Conservation (phyloP, 1,284 basidiomycete species). For the Chondrostereum purpureum region DNA sequence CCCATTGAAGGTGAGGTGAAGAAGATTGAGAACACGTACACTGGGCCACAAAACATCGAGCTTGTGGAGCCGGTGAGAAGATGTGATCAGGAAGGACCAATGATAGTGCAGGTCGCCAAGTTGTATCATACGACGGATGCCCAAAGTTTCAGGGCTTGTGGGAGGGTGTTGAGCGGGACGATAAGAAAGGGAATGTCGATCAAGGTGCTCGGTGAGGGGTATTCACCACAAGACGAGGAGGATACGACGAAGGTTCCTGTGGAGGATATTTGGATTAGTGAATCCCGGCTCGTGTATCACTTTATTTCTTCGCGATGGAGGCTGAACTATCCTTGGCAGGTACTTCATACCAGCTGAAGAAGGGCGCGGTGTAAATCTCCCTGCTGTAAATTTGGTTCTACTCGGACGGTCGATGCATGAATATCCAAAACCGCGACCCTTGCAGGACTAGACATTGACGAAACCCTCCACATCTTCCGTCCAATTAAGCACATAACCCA, state of each 20-base stretch:
- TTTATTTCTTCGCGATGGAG: conserved; percentile 6
- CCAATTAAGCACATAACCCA: conserved; percentile 96
- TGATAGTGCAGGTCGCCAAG: conserved; percentile 92
- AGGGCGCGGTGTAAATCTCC: no score
- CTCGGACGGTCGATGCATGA: conserved; percentile 87
- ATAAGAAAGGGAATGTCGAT: conserved; percentile 77
- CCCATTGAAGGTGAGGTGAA: conserved; percentile 62
- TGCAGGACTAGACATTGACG: conserved; percentile 65
- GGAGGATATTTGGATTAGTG: conserved; percentile 85
- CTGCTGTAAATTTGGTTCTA: conserved; percentile 90
- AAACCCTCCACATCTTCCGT: conserved; percentile 83
- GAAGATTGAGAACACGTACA: conserved; percentile 84
- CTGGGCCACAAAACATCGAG: conserved; percentile 78
- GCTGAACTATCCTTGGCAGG: conserved; percentile 37
- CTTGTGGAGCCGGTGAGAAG: conserved; percentile 74
- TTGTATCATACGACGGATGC: conserved; percentile 95
- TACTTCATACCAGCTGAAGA: conserved; percentile 88
- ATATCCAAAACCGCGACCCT: conserved; percentile 95
- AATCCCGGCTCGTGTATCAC: conserved; percentile 64
- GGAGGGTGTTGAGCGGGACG: conserved; percentile 91
- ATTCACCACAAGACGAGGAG: conserved; percentile 96
- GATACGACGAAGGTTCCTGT: conserved; percentile 89
- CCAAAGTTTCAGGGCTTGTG: conserved; percentile 92
- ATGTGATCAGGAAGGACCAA: conserved; percentile 80
- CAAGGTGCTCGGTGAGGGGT: conserved; percentile 97